A percentile compares a stretch with the other conserved stretches of the same genome.
phyloP scores from a whole-genome alignment of 768 basidiomycete genomes.

The Megacollybia marginata region DNA sequence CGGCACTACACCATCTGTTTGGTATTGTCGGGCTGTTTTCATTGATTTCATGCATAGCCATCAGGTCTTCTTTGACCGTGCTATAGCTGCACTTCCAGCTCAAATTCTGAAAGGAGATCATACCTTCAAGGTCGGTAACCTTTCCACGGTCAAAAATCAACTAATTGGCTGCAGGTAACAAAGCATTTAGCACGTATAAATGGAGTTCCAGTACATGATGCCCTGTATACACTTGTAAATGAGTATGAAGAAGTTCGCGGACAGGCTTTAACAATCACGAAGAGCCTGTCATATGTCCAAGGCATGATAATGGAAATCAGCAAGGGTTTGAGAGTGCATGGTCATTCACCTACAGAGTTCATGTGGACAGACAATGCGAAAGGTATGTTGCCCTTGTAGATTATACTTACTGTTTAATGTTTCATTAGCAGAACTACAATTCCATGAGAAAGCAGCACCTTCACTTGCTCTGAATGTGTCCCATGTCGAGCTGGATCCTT shows the following conservation, averaged over 20 bases:
- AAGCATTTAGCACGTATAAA: conserved; percentile 10
- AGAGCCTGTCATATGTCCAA: conserved; percentile 4
- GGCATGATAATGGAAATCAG: conserved; percentile 5
- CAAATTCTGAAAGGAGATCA: conserved; percentile 9
- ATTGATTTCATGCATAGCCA: conserved; percentile 7
- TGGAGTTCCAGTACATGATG: conserved; percentile 9
- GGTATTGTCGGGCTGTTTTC: conserved; percentile 9
- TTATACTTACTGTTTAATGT: no score
- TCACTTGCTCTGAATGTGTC: conserved; percentile 6
- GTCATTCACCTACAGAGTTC: conserved; percentile 3
- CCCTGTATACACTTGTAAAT: conserved; percentile 6
- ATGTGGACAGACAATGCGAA: conserved; percentile 11
- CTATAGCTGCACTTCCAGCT: conserved; percentile 7
- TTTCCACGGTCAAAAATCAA: no score
- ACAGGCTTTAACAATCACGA: conserved; percentile 6
- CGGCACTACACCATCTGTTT: conserved; percentile 5
- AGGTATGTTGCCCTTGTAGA: background rate
- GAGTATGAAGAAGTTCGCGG: conserved; percentile 8
- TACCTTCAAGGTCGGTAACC: conserved; percentile 13
- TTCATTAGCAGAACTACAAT: conserved; percentile 10
- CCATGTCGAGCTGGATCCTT: conserved; percentile 8
- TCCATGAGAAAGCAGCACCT: conserved; percentile 5
- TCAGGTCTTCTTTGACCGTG: conserved; percentile 7
- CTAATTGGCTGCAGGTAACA: background rate
- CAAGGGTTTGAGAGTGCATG: conserved; percentile 4